Evolutionary conservation across 2,329 filamentous ascomycete genomes (phyloP).

Genomic region (Tetracladium maxilliforme): DNA sequence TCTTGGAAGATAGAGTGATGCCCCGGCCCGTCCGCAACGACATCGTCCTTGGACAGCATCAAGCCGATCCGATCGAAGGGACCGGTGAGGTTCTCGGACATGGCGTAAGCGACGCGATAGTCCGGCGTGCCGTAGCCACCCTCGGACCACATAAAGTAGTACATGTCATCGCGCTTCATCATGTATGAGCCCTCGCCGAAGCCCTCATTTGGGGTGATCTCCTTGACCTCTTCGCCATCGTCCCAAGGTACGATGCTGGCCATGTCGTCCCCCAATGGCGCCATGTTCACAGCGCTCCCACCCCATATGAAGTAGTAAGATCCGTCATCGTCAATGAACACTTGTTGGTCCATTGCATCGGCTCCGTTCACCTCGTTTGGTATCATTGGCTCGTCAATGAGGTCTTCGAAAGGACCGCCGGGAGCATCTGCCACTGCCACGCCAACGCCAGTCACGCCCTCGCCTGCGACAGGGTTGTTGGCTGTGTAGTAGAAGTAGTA

Average conservation of each 20-base stretch:
- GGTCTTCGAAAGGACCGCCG: slow-evolving; percentile 2
- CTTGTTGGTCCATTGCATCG: slow-evolving; percentile 3
- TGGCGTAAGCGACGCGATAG: slow-evolving; percentile 2
- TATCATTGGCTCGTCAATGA: slow-evolving; percentile 1
- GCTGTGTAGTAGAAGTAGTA: slow-evolving; percentile 4
- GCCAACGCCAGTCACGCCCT: slow-evolving; percentile 2
- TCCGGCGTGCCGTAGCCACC: slow-evolving; percentile 2
- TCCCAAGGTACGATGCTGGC: slow-evolving; percentile 1
- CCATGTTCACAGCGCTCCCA: slow-evolving; percentile 2
- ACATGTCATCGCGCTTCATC: slow-evolving; percentile 2
- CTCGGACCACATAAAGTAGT: slow-evolving; percentile 4
- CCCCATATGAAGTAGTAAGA: slow-evolving; percentile 3
- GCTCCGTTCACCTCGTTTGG: slow-evolving; percentile 1
- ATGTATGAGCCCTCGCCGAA: slow-evolving; percentile 3
- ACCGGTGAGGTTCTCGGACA: slow-evolving; percentile 1
- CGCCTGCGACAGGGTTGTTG: slow-evolving; percentile 3
- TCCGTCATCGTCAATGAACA: slow-evolving; percentile 2
- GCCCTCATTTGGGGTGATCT: slow-evolving; percentile 3
- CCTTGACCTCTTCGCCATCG: background rate
- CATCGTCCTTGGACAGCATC: slow-evolving; percentile 2
- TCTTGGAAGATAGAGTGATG: slow-evolving; percentile 2
- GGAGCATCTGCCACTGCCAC: slow-evolving; percentile 1
- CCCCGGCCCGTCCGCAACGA: slow-evolving; percentile 2
- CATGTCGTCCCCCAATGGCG: slow-evolving; percentile 3
- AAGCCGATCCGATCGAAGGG: slow-evolving; percentile 2